phyloP scores from a whole-genome alignment of 164 flowering plant species.

The Stephania cephalantha region DNA sequence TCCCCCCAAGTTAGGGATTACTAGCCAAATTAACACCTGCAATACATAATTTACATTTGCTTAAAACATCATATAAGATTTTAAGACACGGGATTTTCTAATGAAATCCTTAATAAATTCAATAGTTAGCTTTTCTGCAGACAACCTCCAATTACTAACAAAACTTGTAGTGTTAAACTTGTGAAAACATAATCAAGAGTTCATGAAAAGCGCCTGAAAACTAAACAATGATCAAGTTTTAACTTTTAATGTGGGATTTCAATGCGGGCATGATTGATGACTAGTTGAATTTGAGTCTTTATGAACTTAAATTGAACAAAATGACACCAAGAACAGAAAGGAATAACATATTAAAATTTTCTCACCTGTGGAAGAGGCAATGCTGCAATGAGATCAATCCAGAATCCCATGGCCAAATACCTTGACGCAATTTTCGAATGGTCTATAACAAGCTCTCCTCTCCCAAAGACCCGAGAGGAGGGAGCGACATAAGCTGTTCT shows the following conservation, averaged over 20 bases:
- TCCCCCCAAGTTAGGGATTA: conserved; percentile 56
- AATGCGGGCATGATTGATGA: not conserved
- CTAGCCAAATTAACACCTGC: conserved; percentile 69
- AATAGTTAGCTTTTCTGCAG: not conserved
- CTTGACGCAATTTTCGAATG: conserved; percentile 57
- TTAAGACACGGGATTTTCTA: not conserved
- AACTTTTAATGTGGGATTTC: not conserved
- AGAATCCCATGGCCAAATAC: conserved; percentile 53
- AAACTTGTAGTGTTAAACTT: not conserved
- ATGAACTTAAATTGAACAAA: not conserved
- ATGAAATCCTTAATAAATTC: too few species aligned
- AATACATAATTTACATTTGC: conserved; percentile 5
- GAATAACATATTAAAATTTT: not conserved
- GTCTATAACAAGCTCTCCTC: conserved; percentile 91
- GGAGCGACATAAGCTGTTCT: conserved; percentile 88
- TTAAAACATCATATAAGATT: not conserved
- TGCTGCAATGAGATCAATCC: conserved; percentile 75
- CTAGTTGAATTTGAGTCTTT: not conserved
- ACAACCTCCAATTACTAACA: not conserved
- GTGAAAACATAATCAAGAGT: not conserved
- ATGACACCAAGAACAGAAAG: conserved; percentile 1
- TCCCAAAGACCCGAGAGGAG: conserved; percentile 89
- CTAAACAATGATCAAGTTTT: not conserved
- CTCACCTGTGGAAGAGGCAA: conserved; percentile 92
- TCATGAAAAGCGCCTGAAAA: not conserved